These are phyloP conservation scores for Colletotrichum falcatum DNA, from an alignment of 2,329 filamentous ascomycete species.

Conservation along the genomic window DNA sequence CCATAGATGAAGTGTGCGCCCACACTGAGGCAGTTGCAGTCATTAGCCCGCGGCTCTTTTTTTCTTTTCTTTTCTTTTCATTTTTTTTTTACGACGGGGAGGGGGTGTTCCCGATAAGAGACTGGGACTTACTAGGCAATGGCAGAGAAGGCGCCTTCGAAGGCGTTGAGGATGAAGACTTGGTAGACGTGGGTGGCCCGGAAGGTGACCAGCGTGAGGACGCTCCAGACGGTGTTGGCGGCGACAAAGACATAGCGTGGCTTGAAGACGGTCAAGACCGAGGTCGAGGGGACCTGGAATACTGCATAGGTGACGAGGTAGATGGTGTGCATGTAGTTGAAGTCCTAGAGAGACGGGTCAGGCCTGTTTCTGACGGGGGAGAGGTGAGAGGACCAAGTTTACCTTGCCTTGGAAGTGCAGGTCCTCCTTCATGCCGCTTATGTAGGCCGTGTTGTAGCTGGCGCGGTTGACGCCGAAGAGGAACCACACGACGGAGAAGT, in stretches of 20 bases:
- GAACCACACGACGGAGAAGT: slow-evolving; percentile 61
- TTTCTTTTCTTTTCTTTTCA: no score
- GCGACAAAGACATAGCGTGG: slow-evolving; percentile 44
- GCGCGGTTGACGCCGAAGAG: slow-evolving; percentile 59
- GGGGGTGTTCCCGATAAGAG: no score
- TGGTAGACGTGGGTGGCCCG: slow-evolving; percentile 57
- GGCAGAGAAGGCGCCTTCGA: slow-evolving; percentile 58
- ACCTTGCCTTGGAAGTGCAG: slow-evolving; percentile 52
- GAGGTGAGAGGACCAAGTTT: background rate
- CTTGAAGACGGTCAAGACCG: slow-evolving; percentile 44
- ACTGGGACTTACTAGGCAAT: slow-evolving; percentile 54
- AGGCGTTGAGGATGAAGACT: slow-evolving; percentile 57
- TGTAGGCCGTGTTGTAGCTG: slow-evolving; percentile 57
- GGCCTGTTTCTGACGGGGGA: background rate
- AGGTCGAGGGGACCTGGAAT: slow-evolving; percentile 58
- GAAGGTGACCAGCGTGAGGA: slow-evolving; percentile 57
- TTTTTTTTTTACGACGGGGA: no score
- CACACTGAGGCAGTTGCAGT: slow-evolving; percentile 41
- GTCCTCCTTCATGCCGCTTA: slow-evolving; percentile 56
- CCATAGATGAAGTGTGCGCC: slow-evolving; percentile 59
- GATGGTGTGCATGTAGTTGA: slow-evolving; percentile 53
- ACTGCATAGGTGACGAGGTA: slow-evolving; percentile 57
- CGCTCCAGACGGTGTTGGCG: slow-evolving; percentile 57
- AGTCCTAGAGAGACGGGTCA: slow-evolving; percentile 43
- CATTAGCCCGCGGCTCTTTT: no score